These are phyloP conservation scores for Penicillium roqueforti DNA, from an alignment of 495 filamentous ascomycete genomes.

Conservation along the genomic window DNA sequence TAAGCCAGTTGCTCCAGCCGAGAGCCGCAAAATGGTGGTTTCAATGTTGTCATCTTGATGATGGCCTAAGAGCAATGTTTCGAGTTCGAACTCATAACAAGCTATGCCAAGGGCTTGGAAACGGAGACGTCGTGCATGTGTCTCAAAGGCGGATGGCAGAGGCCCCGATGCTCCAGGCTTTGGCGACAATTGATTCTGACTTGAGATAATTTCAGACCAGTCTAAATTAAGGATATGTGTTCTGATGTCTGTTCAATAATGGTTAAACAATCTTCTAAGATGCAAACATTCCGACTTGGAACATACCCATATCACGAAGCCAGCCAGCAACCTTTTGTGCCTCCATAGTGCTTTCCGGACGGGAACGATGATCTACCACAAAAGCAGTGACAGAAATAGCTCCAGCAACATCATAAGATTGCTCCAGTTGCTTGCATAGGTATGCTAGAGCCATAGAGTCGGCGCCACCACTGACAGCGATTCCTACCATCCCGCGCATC, in stretches of 20 bases:
- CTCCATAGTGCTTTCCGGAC: slow-evolving; percentile 64
- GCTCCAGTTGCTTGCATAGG: slow-evolving; percentile 55
- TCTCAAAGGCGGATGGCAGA: slow-evolving; percentile 66
- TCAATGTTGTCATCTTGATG: slow-evolving; percentile 86
- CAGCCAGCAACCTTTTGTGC: slow-evolving; percentile 55
- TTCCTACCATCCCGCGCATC: slow-evolving; percentile 43
- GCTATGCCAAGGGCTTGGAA: slow-evolving; percentile 65
- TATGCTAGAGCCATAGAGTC: slow-evolving; percentile 92
- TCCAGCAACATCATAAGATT: slow-evolving; percentile 14
- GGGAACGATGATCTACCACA: slow-evolving; percentile 74
- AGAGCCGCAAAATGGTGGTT: slow-evolving; percentile 73
- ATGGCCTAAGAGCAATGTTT: slow-evolving; percentile 68
- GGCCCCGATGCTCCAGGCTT: slow-evolving; percentile 36
- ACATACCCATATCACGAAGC: slow-evolving; percentile 43
- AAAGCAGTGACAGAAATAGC: slow-evolving; percentile 53
- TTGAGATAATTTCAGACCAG: slow-evolving; percentile 35
- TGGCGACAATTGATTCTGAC: slow-evolving; percentile 1
- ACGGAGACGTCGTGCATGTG: slow-evolving; percentile 66
- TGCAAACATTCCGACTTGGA: not conserved
- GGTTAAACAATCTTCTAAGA: slow-evolving; percentile 10
- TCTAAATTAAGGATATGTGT: slow-evolving; percentile 48
- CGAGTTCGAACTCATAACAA: slow-evolving; percentile 47
- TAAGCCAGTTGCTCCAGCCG: slow-evolving; percentile 53
- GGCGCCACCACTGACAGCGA: slow-evolving; percentile 88
- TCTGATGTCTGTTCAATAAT: slow-evolving; percentile 39